A percentile compares a stretch with the other conserved stretches of the same genome.
phyloP scores from a whole-genome alignment of 495 filamentous ascomycete genomes.

The Mytilinidion resinicola region DNA sequence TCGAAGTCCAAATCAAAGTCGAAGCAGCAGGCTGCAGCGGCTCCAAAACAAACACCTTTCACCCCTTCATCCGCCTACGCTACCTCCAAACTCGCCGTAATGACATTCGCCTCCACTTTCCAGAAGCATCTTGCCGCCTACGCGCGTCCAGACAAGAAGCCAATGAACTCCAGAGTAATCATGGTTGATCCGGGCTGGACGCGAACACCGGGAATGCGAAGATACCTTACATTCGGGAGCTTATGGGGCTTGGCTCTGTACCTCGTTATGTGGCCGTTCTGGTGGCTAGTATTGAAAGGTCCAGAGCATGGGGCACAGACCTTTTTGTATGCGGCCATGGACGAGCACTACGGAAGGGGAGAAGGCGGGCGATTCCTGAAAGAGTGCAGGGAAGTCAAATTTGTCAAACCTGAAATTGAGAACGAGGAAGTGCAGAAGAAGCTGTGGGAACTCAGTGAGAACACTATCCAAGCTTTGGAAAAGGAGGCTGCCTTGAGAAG shows the following conservation, averaged over 20 bases:
- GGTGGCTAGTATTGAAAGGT: conserved; percentile 85
- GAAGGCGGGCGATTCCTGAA: conserved; percentile 69
- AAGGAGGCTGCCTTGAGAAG: conserved; percentile 67
- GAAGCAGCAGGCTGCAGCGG: conserved; percentile 12
- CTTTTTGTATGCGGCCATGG: conserved; percentile 80
- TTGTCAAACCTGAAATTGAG: conserved; percentile 62
- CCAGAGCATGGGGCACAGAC: conserved; percentile 77
- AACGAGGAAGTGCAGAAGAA: conserved; percentile 72
- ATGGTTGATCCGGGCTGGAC: conserved; percentile 79
- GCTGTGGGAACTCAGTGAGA: conserved; percentile 84
- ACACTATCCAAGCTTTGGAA: conserved; percentile 74
- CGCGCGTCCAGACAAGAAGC: conserved; percentile 71
- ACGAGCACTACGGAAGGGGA: conserved; percentile 56
- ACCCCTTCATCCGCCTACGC: conserved; percentile 55
- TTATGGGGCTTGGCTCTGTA: conserved; percentile 78
- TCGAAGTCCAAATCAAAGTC: conserved; percentile 9
- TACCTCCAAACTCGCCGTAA: conserved; percentile 81
- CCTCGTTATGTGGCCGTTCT: conserved; percentile 66
- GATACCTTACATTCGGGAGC: conserved; percentile 78
- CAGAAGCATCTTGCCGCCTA: conserved; percentile 82
- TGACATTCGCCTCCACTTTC: conserved; percentile 78
- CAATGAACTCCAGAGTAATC: conserved; percentile 71
- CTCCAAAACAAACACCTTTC: conserved; percentile 19
- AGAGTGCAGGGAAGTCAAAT: conserved; percentile 75
- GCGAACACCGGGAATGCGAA: conserved; percentile 77